Evolutionary conservation across 2,329 filamentous ascomycete genomes (phyloP).

Genomic region (Rugonectria rugulosa): DNA sequence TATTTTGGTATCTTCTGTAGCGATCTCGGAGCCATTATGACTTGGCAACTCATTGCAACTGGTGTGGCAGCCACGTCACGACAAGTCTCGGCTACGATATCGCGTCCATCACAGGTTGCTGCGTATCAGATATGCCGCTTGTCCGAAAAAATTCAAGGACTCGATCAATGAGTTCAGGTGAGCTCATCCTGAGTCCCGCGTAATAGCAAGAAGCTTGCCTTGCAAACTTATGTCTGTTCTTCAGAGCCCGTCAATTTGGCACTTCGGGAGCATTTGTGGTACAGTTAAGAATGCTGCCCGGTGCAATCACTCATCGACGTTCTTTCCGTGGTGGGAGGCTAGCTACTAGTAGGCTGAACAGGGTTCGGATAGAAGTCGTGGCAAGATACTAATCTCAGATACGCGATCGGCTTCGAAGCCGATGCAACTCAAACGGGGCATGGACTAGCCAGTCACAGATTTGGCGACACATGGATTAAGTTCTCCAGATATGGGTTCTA

Average conservation of each 20-base stretch:
- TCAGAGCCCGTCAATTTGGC: background rate
- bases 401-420: background rate
- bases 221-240: no score
- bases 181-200: no score
- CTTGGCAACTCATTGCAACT: background rate
- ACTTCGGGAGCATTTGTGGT: no score
- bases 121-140: background rate
- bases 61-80: background rate
- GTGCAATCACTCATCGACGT: background rate
- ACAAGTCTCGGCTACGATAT: background rate
- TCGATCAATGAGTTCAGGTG: no score
- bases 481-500: no score
- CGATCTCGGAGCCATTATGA: background rate
- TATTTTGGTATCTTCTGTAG: background rate
- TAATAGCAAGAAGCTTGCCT: no score
- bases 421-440: background rate
- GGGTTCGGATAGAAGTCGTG: background rate
- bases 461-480: background rate
- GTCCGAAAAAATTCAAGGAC: no score
- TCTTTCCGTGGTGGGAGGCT: background rate
- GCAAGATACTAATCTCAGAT: background rate
- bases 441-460: background rate
- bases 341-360: background rate
- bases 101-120: background rate
- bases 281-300: background rate